Evolutionary conservation across 176 grass and related monocot genomes (phyloP).

Genomic region (Aegilops tauschii): DNA sequence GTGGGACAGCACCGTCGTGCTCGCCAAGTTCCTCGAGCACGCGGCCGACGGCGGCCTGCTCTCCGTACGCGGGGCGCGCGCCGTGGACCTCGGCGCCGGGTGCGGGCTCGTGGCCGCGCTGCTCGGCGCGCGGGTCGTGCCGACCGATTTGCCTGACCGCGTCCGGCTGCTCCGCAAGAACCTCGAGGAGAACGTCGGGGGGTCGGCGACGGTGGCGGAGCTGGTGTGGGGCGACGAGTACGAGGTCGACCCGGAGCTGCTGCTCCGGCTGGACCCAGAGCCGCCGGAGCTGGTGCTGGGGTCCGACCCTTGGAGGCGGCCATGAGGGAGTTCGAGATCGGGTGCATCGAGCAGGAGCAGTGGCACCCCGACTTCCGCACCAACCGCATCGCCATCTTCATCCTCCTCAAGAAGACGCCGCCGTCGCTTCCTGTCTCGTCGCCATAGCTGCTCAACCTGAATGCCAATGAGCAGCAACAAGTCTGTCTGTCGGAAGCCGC

Average conservation of each 20-base stretch:
- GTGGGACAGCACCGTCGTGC: slow-evolving; percentile 82
- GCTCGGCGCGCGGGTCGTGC: slow-evolving; percentile 30
- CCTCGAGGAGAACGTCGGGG: slow-evolving; percentile 28
- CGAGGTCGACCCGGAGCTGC: slow-evolving; percentile 35
- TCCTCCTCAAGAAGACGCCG: too few relatives aligned
- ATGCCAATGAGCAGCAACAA: too few relatives aligned
- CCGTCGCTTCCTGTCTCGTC: too few relatives aligned
- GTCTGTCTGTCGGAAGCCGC: too few relatives aligned
- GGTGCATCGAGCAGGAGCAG: too few relatives aligned
- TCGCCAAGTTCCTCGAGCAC: slow-evolving; percentile 92
- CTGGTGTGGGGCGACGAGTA: slow-evolving; percentile 77
- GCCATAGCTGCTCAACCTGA: too few relatives aligned
- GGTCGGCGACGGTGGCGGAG: slow-evolving; percentile 47
- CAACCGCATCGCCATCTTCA: too few relatives aligned
- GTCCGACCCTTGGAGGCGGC: slow-evolving; percentile 27
- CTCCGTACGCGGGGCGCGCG: background rate
- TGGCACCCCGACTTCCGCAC: too few relatives aligned
- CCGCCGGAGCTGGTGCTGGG: slow-evolving; percentile 68
- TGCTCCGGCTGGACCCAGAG: slow-evolving; percentile 18
- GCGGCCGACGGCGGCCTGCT: slow-evolving; percentile 33
- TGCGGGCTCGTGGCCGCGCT: slow-evolving; percentile 72
- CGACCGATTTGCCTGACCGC: slow-evolving; percentile 32
- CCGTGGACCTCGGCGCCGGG: slow-evolving; percentile 61
- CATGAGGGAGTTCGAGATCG: too few relatives aligned
- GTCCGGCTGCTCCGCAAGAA: slow-evolving; percentile 76